Base-by-base conservation (phyloP, 208 protist genomes). In the Acanthamoeba quina region DNA sequence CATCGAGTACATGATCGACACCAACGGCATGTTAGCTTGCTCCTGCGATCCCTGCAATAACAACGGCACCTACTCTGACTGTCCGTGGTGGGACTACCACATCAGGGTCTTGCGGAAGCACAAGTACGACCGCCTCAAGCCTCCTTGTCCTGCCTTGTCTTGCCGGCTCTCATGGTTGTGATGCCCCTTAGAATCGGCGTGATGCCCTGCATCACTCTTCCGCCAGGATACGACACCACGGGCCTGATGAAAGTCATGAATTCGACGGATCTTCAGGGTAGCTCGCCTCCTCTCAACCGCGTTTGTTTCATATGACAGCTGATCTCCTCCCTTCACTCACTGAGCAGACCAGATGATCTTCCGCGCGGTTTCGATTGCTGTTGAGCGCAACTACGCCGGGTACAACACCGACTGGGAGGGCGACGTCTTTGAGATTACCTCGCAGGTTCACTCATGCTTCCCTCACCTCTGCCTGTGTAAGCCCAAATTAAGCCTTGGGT, bases 331-430 rank as follows among this genome's bases (percentile, higher is more conserved):
- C 31, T 15, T 47, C 17, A n/a, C 17, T 9, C 24, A 15, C 37
- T 37, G 17, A 2, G 17, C 72, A 82, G 72, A 49, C 9, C 37
- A 54, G 7, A 54, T 82, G 37, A 52, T 82, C 11, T 3, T 34
- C 34, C 72, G 44, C 41, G 72, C 72, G 5, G n/a, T 24, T 10
- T 5, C 17, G 44, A 10, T 82, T 7, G 72, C 72, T 2, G 17
- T 82, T 10, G 37, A 82, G 5, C 49, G 37, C 3, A 19, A 19
- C n/a, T 82, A 82, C 72, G 9, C 37, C 7, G 72, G 72, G 15
- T 82, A 82, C 72, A 82, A 82, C 72, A 82, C 54, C 26, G 72
- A 82, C 31, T 82, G 72, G 72, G 72, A 82, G 44, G 72, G n/a
- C 15, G 72, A 10, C 13, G 2, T 0, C 1, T 2, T 0, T 0